phyloP scores from a whole-genome alignment of 345 rosid species.

The Mangifera indica region DNA sequence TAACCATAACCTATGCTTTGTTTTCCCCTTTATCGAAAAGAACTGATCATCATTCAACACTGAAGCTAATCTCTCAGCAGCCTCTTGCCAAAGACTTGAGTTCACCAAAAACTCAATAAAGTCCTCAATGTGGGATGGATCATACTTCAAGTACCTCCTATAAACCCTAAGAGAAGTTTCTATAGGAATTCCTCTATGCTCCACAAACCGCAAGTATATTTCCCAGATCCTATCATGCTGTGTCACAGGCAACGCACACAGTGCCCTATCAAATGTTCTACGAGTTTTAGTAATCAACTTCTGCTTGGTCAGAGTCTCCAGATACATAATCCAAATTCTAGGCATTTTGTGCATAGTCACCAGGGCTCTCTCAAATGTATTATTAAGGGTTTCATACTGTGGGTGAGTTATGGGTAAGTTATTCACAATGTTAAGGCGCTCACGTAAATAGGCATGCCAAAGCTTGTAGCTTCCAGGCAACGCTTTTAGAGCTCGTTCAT shows the following conservation, averaged over 20 bases:
- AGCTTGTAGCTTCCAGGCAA: slow-evolving; percentile 92
- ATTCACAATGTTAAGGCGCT: slow-evolving; percentile 72
- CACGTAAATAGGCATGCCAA: slow-evolving; percentile 81
- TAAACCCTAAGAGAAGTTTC: slow-evolving; percentile 93
- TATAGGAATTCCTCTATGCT: slow-evolving; percentile 81
- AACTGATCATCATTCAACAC: slow-evolving; percentile 91
- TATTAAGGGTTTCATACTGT: slow-evolving; percentile 69
- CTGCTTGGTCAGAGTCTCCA: slow-evolving; percentile 61
- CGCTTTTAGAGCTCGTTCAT: slow-evolving; percentile 83
- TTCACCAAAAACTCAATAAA: slow-evolving; percentile 85
- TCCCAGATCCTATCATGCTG: slow-evolving; percentile 96
- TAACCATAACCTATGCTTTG: slow-evolving; percentile 86
- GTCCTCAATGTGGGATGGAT: slow-evolving; percentile 85
- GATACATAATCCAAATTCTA: slow-evolving; percentile 81
- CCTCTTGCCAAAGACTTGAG: slow-evolving; percentile 88
- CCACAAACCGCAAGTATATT: slow-evolving; percentile 76
- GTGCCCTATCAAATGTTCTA: slow-evolving; percentile 72
- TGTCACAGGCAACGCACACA: slow-evolving; percentile 84
- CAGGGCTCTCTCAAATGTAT: slow-evolving; percentile 82
- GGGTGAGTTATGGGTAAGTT: slow-evolving; percentile 67
- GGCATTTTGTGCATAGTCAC: slow-evolving; percentile 99
- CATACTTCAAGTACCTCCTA: slow-evolving; percentile 91
- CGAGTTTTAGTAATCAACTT: slow-evolving; percentile 59
- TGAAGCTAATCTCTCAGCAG: slow-evolving; percentile 79
- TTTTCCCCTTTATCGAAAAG: slow-evolving; percentile 80